Evolutionary conservation across 305 asterid species (phyloP).

Genomic region (Coffea humblotiana): DNA sequence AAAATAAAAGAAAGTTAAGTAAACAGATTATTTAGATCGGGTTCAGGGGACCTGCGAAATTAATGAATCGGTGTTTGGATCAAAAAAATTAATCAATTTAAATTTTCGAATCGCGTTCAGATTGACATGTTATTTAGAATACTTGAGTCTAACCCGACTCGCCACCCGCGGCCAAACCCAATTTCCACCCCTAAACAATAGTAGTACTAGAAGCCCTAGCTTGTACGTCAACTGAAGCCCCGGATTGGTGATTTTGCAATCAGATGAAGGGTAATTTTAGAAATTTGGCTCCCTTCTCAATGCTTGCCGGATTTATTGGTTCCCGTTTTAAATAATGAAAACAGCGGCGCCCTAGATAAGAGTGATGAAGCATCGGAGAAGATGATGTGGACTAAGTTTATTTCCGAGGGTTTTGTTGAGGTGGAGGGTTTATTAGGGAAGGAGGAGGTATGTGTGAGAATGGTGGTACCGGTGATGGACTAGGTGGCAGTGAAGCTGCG

Average conservation of each 20-base stretch:
- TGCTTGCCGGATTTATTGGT: background rate
- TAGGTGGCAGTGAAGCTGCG: constrained; percentile 7
- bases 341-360: background rate
- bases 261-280: background rate
- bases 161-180: too few species aligned
- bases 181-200: background rate
- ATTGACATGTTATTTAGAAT: too few species aligned
- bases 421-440: background rate
- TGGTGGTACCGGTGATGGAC: constrained; percentile 8
- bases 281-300: background rate
- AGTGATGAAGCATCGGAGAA: background rate
- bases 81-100: too few species aligned
- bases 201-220: constrained; percentile 3
- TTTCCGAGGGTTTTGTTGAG: background rate
- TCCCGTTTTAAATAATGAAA: background rate
- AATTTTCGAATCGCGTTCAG: too few species aligned
- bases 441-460: constrained; percentile 14
- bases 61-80: too few species aligned
- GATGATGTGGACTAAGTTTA: background rate
- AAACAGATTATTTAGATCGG: too few species aligned
- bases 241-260: constrained; percentile 12
- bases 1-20: too few species aligned
- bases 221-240: constrained; percentile 5
- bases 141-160: too few species aligned
- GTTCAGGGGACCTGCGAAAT: too few species aligned